Conservation (phyloP, 129 eudicot genomes). For the Artemisia argyi region DNA sequence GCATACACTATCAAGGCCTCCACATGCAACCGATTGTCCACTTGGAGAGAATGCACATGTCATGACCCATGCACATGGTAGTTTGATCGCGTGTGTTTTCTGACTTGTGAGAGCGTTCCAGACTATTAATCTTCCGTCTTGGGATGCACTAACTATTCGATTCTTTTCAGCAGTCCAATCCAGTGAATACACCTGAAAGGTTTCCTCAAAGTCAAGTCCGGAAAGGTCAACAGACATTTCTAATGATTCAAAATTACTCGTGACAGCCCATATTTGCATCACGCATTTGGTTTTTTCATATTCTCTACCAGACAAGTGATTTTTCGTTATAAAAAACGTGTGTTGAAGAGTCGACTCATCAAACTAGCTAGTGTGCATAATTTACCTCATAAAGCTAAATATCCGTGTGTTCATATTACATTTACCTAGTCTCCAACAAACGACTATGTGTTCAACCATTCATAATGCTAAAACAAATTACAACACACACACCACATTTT, state of each 20-base stretch:
- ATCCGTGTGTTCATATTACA: no score
- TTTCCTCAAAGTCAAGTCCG: constrained; percentile 9
- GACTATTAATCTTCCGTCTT: constrained; percentile 91
- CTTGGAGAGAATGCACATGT: constrained; percentile 94
- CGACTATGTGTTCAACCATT: no score
- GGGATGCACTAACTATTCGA: constrained; percentile 94
- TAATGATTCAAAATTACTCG: constrained; percentile 2
- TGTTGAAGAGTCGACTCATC: neutral
- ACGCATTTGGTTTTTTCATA: no score
- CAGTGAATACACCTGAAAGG: constrained; percentile 78
- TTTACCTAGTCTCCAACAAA: neutral
- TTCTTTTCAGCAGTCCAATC: constrained; percentile 95
- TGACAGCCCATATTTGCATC: no score
- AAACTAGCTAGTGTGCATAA: neutral
- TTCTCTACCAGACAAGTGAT: no score
- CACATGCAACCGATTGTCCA: constrained; percentile 96
- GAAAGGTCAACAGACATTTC: constrained; percentile 4
- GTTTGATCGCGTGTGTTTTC: constrained; percentile 87
- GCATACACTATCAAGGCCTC: constrained; percentile 93
- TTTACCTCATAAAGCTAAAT: no score
- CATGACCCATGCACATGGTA: constrained; percentile 99
- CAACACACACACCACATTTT: neutral
- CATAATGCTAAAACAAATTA: neutral
- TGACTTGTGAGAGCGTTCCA: constrained; percentile 99
- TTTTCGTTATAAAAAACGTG: neutral